These are phyloP conservation scores for Euphrasia confusa DNA, from an alignment of 257 asterid species.

Conservation along the genomic window DNA sequence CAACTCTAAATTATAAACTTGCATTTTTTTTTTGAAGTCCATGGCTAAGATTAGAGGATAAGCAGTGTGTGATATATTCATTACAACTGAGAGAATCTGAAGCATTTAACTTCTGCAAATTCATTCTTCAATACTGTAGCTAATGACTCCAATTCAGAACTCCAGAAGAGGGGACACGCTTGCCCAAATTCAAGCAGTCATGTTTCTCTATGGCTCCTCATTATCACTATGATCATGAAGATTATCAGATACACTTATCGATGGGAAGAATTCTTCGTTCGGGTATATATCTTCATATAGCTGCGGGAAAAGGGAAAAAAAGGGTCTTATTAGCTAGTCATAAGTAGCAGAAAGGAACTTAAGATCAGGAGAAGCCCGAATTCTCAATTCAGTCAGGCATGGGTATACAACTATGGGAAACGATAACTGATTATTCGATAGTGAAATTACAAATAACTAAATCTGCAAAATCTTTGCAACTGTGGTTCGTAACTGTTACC, in stretches of 20 bases:
- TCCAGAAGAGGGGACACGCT: not conserved
- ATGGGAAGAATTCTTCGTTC: constrained; percentile 52
- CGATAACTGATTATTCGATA: not conserved
- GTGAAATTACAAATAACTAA: not conserved
- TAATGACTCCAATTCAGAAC: not conserved
- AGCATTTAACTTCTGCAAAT: constrained; percentile 16
- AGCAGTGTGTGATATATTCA: constrained; percentile 8
- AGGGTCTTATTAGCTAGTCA: constrained; percentile 13
- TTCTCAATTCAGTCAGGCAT: not conserved
- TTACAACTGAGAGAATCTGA: constrained; percentile 15
- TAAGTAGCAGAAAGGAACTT: constrained; percentile 11
- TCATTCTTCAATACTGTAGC: constrained; percentile 14
- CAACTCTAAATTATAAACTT: no score
- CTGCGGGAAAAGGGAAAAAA: constrained; percentile 29
- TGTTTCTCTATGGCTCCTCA: constrained; percentile 31
- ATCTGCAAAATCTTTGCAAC: constrained; percentile 3
- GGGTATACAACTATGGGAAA: not conserved
- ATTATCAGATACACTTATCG: constrained; percentile 32
- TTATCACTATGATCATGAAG: constrained; percentile 34
- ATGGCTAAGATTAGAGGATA: no score
- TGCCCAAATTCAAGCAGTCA: not conserved
- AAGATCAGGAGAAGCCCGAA: not conserved
- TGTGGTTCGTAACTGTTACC: constrained; percentile 34
- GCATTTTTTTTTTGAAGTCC: no score
- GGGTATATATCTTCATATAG: constrained; percentile 58